Conservation (phyloP, 768 basidiomycete species). For the Psilocybe sp. region DNA sequence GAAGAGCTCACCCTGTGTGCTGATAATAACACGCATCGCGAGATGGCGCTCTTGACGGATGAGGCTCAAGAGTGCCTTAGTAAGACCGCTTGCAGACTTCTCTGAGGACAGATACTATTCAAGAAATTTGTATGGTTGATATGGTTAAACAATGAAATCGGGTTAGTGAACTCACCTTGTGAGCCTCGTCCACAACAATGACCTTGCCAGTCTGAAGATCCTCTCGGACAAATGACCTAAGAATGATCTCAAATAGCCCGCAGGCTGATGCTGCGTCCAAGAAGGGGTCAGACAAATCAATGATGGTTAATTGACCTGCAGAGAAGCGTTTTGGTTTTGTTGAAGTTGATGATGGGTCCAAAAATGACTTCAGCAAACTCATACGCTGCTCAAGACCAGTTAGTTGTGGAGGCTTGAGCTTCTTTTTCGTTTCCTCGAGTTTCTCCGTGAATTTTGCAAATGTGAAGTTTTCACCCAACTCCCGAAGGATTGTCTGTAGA, state of each 20-base stretch:
- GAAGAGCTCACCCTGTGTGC: conserved; percentile 59
- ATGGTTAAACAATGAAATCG: background rate
- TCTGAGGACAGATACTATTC: conserved; percentile 55
- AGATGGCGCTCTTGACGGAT: conserved; percentile 71
- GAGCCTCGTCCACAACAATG: conserved; percentile 72
- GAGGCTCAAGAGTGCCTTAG: conserved; percentile 53
- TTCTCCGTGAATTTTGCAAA: conserved; percentile 46
- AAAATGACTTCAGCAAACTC: conserved; percentile 56
- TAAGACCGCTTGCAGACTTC: conserved; percentile 48
- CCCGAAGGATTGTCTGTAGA: conserved; percentile 54
- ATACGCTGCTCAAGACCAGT: conserved; percentile 62
- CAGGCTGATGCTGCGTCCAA: conserved; percentile 67
- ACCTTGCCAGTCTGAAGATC: conserved; percentile 63
- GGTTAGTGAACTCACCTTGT: conserved; percentile 46
- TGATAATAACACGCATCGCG: conserved; percentile 70
- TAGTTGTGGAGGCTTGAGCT: conserved; percentile 56
- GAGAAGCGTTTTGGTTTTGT: conserved; percentile 37
- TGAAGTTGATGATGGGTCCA: conserved; percentile 27
- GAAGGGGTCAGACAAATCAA: conserved; percentile 74
- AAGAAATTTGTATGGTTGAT: background rate
- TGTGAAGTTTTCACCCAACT: conserved; percentile 58
- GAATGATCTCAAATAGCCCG: conserved; percentile 67
- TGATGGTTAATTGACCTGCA: conserved; percentile 58
- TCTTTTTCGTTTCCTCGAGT: conserved; percentile 42
- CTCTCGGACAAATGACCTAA: conserved; percentile 61